Evolutionary conservation across 202 grass and related monocot genomes (phyloP), one percentile per base, ranked within the genome.

Genomic region (Digitaria exilis): DNA sequence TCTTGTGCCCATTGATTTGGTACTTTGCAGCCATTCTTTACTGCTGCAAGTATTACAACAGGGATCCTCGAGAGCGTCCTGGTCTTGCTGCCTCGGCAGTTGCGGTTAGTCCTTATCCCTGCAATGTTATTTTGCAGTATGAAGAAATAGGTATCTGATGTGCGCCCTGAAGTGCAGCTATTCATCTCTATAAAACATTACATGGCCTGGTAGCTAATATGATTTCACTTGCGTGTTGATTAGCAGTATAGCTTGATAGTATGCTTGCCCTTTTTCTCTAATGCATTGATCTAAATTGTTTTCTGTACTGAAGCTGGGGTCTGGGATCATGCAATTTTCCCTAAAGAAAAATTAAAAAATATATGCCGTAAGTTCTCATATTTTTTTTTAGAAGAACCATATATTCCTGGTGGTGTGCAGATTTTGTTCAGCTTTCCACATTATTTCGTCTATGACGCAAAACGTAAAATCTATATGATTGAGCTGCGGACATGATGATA

Each of bases 1-100:
- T 94, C 84, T 54, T 99, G 56, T 99, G 89, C 76, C 96, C 96
- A 46, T 76, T 99, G 57, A 85, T 92, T 39, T 99, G 93, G 96
- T 99, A 94, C 74, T 86, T 24, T 58, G 91, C 91, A 41, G 88
- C 93, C 56, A 85, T 31, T 76, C 81, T 96, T 84, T 95, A 96
- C 85, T 84, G 84, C 34, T 88, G 84, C 66, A 94, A 96, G 70
- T 92, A 96, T 81, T 99, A 92, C 79, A 85, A 91, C 58, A 91
- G 71, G 29, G 96, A 99, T 75, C 96, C 96, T 14, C 96, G 96
- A 74, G 93, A 96, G 56, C 93, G 96, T 69, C 78, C 91, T 49
- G 96, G 96, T 49, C 89, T 99, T 57, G 84, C 93, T 86, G 96
- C 96, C 54, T 91, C 87, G 7, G 85, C 96, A 48, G 73, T 99